Base-by-base conservation (phyloP, 106 monocot genomes). In the Phalaenopsis aphrodite region DNA sequence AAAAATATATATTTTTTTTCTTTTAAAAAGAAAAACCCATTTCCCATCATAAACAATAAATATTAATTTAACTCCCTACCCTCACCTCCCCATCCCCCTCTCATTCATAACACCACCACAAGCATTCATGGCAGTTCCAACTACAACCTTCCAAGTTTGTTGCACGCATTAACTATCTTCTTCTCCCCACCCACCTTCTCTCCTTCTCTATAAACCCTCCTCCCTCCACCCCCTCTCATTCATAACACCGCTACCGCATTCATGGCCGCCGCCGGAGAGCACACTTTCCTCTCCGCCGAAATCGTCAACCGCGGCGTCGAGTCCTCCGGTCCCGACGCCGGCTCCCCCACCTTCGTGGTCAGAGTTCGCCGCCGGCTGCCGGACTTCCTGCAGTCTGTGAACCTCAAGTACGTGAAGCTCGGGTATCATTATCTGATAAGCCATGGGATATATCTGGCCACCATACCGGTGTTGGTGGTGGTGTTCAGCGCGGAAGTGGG, bases 341-440 rank as follows among this genome's bases (percentile, higher is more conserved):
- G 97, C 0, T 98, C 94, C 15, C 92, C 84, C 45, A 92, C 92
- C 0, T 98, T 92, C 90, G 90, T 92, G 17, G 92, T 98, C 21
- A 47, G 92, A 52, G 94, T 98, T 11, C 87, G 97, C 41, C 90
- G 90, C 3, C 67, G 97, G 69, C 82, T 98, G 72, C 97, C 97
- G 75, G 97, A 98, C 76, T 94, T 94, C 84, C 78, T 98, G 17
- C 97, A 98, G 88, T 98, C 97, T 3, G 97, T 98, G 72, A 98
- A 98, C 81, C 88, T 98, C 45, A 94, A 98, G 86, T 94, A 98
- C 78, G 97, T 98, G 58, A 86, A 84, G 82, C 86, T 98, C 16
- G 97, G 97, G 8, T 98, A 98, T 84, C 97, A 91, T 85, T 94
- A 98, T 84, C 81, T 94, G 19, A 92, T 94, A 78, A 94, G 87